Base-by-base conservation (phyloP, 2,329 filamentous ascomycete species). In the Juglanconis juglandina region DNA sequence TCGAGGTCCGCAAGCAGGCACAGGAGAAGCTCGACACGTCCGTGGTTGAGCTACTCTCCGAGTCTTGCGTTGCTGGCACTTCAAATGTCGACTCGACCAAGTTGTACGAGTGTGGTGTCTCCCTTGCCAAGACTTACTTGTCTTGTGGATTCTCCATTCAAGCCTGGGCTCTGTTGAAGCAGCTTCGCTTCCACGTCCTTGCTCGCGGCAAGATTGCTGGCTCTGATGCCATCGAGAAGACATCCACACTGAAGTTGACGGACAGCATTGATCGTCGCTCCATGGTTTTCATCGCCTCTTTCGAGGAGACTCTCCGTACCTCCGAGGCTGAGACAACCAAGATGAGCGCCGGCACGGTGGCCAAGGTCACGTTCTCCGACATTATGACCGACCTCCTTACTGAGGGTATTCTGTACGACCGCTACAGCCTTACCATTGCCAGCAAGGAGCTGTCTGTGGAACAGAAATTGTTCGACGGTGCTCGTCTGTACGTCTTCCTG, bases 211-310 rank as follows among this genome's bases (percentile, higher is more conserved):
- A 63, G 58, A 58, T 63, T 35, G 58, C 58, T 17, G 61, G 61
- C 32, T 42, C 61, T 6, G 54, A 34, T 17, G 48, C 59, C 24
- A 47, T 61, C 41, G 55, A 63, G 55, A 61, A 63, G 54, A 48
- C 48, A n/a, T 30, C 61, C 14, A 61, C 41, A 33, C 10, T 63
- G 33, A 32, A 63, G 61, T 52, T 63, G 39, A 47, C 34, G 39
- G 61, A 63, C 13, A 63, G 58, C 51, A 58, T 63, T 48, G 61
- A 63, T 48, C 61, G 61, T 41, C 61, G 61, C 30, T 56, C 61
- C 46, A 63, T 63, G 61, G 61, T 63, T n/a, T 63, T 63, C 24
- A 61, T 63, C 35, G 61, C 61, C 56, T 46, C 61, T 17, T 63
- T 63, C 35, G 61, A 63, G 58, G 61, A 63, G 58, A 53, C 61